Conservation (phyloP, 371 early-diverging fungal genomes). For the Nematocida ironsii region DNA sequence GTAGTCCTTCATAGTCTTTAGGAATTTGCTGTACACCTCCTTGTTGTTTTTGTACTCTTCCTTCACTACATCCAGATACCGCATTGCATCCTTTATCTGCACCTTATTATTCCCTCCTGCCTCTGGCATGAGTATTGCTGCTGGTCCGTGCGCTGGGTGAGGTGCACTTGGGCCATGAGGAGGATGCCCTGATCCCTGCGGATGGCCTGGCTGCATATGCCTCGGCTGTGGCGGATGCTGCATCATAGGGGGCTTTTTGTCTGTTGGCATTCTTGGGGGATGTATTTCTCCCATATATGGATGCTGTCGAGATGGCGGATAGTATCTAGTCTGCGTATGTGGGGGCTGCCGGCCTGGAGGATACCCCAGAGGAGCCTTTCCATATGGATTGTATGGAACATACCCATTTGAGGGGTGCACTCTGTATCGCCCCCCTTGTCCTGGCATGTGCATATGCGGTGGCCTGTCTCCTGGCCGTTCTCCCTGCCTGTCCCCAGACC, state of each 20-base stretch:
- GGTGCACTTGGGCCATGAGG: neutral
- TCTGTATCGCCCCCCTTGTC: conserved; percentile 2
- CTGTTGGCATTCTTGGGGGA: neutral
- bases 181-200: neutral
- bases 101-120: conserved; percentile 60
- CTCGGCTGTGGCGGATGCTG: neutral
- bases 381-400: conserved; percentile 35
- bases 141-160: conserved; percentile 1
- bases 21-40: conserved; percentile 88
- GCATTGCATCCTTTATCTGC: conserved; percentile 78
- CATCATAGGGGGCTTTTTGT: conserved; percentile 18
- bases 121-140: conserved; percentile 55
- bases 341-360: conserved; percentile 53
- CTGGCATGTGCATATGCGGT: conserved; percentile 25
- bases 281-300: conserved; percentile 47
- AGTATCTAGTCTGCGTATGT: conserved; percentile 54
- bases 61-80: conserved; percentile 92
- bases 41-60: conserved; percentile 82
- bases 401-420: conserved; percentile 19
- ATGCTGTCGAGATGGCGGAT: conserved; percentile 44
- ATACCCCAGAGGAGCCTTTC: conserved; percentile 32
- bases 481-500: neutral
- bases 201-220: neutral
- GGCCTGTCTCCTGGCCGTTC: neutral
- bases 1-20: conserved; percentile 98